Evolutionary conservation across 1,139 yeast species (phyloP).

Genomic region (Diutina siamensis): DNA sequence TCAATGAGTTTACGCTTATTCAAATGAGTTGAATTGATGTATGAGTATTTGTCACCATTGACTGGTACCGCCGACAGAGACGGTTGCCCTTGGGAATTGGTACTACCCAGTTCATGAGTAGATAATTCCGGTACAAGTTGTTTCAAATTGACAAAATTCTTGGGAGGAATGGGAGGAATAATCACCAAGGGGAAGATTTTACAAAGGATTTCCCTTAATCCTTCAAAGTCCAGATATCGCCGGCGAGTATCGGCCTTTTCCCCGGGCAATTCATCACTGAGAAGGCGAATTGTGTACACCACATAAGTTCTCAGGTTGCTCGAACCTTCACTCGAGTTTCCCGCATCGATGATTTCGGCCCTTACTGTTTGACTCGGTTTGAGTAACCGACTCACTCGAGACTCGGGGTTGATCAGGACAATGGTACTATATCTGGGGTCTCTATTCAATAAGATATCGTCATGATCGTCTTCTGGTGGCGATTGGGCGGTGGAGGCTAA

Average conservation of each 20-base stretch:
- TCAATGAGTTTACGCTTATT: constrained; percentile 33
- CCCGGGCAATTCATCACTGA: constrained; percentile 18
- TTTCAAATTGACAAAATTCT: constrained; percentile 43
- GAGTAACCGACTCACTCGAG: constrained; percentile 26
- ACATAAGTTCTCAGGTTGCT: constrained; percentile 53
- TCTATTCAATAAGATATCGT: constrained; percentile 9
- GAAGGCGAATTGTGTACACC: constrained; percentile 63
- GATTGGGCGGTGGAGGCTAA: constrained; percentile 6
- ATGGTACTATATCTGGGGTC: constrained; percentile 15
- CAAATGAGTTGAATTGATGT: constrained; percentile 33
- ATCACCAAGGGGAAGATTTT: constrained; percentile 72
- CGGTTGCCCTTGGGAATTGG: constrained; percentile 8
- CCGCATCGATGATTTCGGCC: constrained; percentile 62
- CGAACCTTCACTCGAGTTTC: constrained; percentile 63
- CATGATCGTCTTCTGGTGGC: constrained; percentile 7
- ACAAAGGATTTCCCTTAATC: constrained; percentile 56
- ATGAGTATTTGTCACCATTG: constrained; percentile 17
- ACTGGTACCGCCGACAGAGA: background rate
- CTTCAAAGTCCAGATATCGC: constrained; percentile 87
- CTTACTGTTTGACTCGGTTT: constrained; percentile 21
- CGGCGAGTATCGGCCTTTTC: constrained; percentile 59
- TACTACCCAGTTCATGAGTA: background rate
- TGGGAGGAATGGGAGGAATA: constrained; percentile 93
- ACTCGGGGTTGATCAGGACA: constrained; percentile 25
- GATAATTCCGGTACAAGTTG: constrained; percentile 16